These are phyloP conservation scores for Phyllosticta citriasiana DNA, from an alignment of 2,329 filamentous ascomycete species.

Conservation along the genomic window DNA sequence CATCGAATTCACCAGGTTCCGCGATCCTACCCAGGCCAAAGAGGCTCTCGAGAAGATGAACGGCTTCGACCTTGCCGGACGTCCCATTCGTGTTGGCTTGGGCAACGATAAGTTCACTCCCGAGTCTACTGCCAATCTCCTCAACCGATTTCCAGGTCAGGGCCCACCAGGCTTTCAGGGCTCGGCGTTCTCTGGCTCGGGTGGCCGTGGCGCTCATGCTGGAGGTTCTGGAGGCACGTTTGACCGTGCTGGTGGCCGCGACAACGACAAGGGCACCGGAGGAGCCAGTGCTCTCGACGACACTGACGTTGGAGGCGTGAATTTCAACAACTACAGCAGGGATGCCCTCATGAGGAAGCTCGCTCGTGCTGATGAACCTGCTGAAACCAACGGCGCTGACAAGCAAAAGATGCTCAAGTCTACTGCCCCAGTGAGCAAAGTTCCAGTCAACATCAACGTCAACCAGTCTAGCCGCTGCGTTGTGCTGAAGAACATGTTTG, in stretches of 20 bases:
- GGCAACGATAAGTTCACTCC: slow-evolving; percentile 99
- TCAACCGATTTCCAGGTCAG: slow-evolving; percentile 84
- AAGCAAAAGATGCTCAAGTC: slow-evolving; percentile 66
- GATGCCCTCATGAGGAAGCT: slow-evolving; percentile 98
- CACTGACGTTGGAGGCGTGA: slow-evolving; percentile 93
- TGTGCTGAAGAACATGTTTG: slow-evolving; percentile 90
- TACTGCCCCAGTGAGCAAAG: slow-evolving; percentile 57
- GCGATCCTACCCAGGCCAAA: slow-evolving; percentile 80
- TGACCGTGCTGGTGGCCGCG: slow-evolving; percentile 79
- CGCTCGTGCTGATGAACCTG: slow-evolving; percentile 81
- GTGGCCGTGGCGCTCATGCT: slow-evolving; percentile 74
- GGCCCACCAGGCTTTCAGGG: slow-evolving; percentile 62
- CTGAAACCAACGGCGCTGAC: slow-evolving; percentile 48
- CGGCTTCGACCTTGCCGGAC: slow-evolving; percentile 93
- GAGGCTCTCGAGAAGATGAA: slow-evolving; percentile 99
- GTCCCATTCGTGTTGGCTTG: slow-evolving; percentile 95
- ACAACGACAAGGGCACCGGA: slow-evolving; percentile 76
- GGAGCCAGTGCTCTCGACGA: slow-evolving; percentile 94
- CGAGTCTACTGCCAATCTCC: slow-evolving; percentile 84
- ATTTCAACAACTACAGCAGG: slow-evolving; percentile 99
- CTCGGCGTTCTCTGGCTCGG: slow-evolving; percentile 82
- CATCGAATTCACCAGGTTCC: slow-evolving; percentile 53
- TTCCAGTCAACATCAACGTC: slow-evolving; percentile 44
- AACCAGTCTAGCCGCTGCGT: slow-evolving; percentile 92
- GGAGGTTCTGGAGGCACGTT: slow-evolving; percentile 64